phyloP scores from a whole-genome alignment of 805 yeast species.

The Metschnikowia sp. region DNA sequence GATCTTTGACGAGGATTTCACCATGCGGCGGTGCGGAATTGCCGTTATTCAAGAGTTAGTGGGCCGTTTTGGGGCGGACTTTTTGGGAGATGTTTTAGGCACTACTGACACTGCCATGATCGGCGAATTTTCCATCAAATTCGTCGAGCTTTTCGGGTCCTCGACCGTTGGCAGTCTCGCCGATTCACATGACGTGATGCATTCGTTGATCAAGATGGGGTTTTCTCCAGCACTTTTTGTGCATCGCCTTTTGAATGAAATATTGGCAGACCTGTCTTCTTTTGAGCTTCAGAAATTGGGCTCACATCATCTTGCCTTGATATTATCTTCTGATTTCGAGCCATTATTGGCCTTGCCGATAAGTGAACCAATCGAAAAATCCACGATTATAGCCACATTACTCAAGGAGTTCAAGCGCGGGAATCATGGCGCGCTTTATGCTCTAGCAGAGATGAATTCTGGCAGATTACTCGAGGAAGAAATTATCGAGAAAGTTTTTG shows the following conservation, averaged over 20 bases:
- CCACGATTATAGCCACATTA: neutral
- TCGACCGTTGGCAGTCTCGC: constrained; percentile 24
- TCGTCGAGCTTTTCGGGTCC: constrained; percentile 60
- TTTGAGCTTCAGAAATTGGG: constrained; percentile 42
- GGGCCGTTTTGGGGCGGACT: constrained; percentile 62
- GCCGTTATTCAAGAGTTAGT: constrained; percentile 85
- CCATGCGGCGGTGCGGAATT: constrained; percentile 74
- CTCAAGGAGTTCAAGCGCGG: neutral
- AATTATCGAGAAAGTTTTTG: neutral
- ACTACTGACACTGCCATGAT: constrained; percentile 11
- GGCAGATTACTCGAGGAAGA: neutral
- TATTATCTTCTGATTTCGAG: neutral
- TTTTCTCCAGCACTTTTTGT: constrained; percentile 25
- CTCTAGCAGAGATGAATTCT: constrained; percentile 7
- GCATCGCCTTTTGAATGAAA: constrained; percentile 28
- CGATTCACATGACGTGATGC: constrained; percentile 17
- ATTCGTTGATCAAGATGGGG: constrained; percentile 23
- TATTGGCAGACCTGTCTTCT: constrained; percentile 30
- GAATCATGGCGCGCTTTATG: constrained; percentile 7
- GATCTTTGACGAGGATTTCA: constrained; percentile 70
- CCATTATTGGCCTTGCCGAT: neutral
- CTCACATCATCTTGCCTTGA: constrained; percentile 30
- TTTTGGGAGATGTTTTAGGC: constrained; percentile 24
- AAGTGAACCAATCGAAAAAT: neutral
- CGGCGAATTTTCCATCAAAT: constrained; percentile 39